Evolutionary conservation across 257 asterid species (phyloP), one percentile per base, ranked within the genome.

Genomic region (Solanum clarkiae): DNA sequence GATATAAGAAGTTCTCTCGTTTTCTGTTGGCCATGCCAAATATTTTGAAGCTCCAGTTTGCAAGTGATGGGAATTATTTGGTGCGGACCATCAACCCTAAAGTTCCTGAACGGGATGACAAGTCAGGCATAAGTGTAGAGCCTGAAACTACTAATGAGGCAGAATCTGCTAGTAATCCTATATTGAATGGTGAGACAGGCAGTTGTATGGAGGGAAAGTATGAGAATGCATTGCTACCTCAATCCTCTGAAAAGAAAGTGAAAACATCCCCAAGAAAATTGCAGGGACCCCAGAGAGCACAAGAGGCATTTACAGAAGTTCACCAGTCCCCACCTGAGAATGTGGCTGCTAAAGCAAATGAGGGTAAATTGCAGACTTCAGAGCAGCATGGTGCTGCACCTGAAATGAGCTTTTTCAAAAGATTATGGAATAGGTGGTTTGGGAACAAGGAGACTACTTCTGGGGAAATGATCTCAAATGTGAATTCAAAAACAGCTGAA

Each of bases 21-120:
- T 95, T 96, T 89, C 97, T 96, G 70, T 75, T 80, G 18, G 95
- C 98, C 22, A 91, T 95, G 98, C 98, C 98, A 44, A 86, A 84
- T 51, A 54, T 92, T 85, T 84, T 93, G 70, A 91, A 89, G 93
- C 90, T 96, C 75, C 89, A 88, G 80, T 42, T 86, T 20, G 86
- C 7, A 83, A 70, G 68, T 56, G 92, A 90, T 84, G 95, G 94
- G 63, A 83, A 84, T 55, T 84, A 85, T 87, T 24, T 91, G 44
- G 93, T 88, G 17, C 88, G 45, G 70, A 82, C 89, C 40, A 86
- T 87, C 53, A 70, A 69, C 22, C 70, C 85, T 53, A 92, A 91
- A 90, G 71, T 62, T 85, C 71, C 86, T 70, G 94, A 90, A 54
- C 88, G 79, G 72, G 45, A 22, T 75, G 94, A 85, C 13, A 82